Conservation (phyloP, 2,329 filamentous ascomycete genomes). For the Blastomyces parvus region DNA sequence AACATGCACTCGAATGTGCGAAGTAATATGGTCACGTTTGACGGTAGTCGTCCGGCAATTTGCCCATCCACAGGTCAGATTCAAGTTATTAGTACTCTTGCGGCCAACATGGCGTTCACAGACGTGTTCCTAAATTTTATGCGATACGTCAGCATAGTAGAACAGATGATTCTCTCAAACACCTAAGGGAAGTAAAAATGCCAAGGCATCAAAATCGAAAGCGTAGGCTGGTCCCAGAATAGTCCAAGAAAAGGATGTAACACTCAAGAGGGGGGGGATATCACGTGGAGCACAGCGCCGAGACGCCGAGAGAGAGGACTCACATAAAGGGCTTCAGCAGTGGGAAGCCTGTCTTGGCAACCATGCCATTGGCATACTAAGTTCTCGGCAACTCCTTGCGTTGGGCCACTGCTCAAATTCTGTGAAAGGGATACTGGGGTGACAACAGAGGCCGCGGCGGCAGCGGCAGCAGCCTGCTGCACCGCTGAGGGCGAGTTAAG, state of each 20-base stretch:
- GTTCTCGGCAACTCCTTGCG: slow-evolving; percentile 27
- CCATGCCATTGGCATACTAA: slow-evolving; percentile 52
- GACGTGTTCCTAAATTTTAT: slow-evolving; percentile 70
- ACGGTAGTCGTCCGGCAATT: slow-evolving; percentile 92
- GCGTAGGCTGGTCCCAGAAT: neutral
- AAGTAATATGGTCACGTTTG: slow-evolving; percentile 98
- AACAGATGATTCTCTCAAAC: neutral
- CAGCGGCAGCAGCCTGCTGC: slow-evolving; percentile 26
- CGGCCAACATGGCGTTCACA: slow-evolving; percentile 97
- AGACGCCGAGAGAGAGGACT: slow-evolving; percentile 18
- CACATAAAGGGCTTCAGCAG: slow-evolving; percentile 55
- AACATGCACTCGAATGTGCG: slow-evolving; percentile 97
- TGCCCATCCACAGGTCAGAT: slow-evolving; percentile 94
- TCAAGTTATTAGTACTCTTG: slow-evolving; percentile 98
- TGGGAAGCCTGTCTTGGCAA: slow-evolving; percentile 51
- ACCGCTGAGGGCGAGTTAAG: slow-evolving; percentile 27
- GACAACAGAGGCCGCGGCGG: slow-evolving; percentile 31
- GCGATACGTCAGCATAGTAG: neutral
- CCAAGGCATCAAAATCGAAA: neutral
- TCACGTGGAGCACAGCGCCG: slow-evolving; percentile 10
- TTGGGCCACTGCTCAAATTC: slow-evolving; percentile 23
- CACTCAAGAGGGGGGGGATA: neutral
- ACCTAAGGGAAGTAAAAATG: neutral
- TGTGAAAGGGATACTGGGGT: slow-evolving; percentile 21
- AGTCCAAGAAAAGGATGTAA: neutral